Base-by-base conservation (phyloP, 441 rosid species). In the Erodium texanum region DNA sequence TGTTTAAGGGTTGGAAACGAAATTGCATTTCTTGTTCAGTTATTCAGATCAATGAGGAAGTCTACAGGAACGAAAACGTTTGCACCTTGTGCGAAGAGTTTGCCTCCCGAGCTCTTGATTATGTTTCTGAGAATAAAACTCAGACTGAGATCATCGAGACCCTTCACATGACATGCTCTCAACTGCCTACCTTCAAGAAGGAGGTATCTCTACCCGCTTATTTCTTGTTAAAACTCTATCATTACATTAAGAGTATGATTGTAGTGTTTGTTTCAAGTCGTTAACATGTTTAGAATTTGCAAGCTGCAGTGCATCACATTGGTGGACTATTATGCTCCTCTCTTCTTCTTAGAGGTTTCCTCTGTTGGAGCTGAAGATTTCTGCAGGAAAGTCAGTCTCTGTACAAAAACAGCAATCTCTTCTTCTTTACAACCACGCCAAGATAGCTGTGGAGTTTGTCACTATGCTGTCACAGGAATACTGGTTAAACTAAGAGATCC, bases 21-120 rank as follows among this genome's bases (percentile, higher is more conserved):
- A 34, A 11, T 7, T 48, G 43, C 62, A 27, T 32, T 71, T 67
- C 61, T 43, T 72, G 70, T 61, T 71, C 75, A 83, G 87, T 64
- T 73, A 3, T 70, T 52, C 70, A 67, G 67, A 41, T 70, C 45
- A 70, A 67, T 69, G 48, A 62, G 54, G 72, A 65, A 59, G 72
- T 72, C 71, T 19, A 66, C 20, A 65, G 58, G 68, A 80, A 82
- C 11, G 80, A 86, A 12, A 73, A 86, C 19, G 71, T 85, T 14
- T 92, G 99, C 81, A 70, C 85, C 48, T 71, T 92, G 20, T 94
- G 98, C 68, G 90, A 94, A 83, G 94, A 92, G 73, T 94, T 80
- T 80, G 79, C 84, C 43, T 67, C 78, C 19, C 71, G 75, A 71
- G 87, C 96, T 74, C 75, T 92, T 71, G 84, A 65, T 71, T 92